Base-by-base conservation (phyloP, 192 early-diverging fungal genomes). In the Mortierella claussenii region DNA sequence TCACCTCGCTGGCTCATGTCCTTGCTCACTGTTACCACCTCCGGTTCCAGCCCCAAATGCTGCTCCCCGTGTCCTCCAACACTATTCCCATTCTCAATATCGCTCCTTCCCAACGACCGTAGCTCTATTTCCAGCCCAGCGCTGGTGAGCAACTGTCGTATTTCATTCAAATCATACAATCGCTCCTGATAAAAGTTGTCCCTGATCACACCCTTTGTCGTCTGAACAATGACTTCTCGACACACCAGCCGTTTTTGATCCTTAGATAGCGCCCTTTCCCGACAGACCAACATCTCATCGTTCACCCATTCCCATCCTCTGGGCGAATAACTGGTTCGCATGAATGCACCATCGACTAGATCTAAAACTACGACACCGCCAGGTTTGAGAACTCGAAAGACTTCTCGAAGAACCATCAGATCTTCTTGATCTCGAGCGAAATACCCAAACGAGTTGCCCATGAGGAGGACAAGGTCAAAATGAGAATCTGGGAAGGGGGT, bases 371-470 rank as follows among this genome's bases (percentile, higher is more conserved):
- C 10, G 2, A 49, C 21, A 3, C 47, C 47, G 13, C 85, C 85
- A 2, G 87, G 88, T n/a, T 31, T 53, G 7, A 89, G 68, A 11
- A 87, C 79, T 0, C 89, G 69, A 21, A 51, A 44, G 27, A 86
- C 64, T 61, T 90, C 89, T 26, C 37, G 57, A 43, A 90, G 63
- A 8, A 90, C 74, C 13, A 26, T 26, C 23, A 49, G 9, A 24
- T 49, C 47, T 26, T 49, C 47, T n/a, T 86, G 67, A 24, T 88
- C 86, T n/a, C 67, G 76, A 26, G 84, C 50, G 74, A 89, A 89
- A 66, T 90, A 90, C 7, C 89, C 89, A 80, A 90, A 90, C 8
- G 87, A 85, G 68, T 90, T 90, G 3, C 89, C 89, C 84, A 90
- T 82, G 7, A 88, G 34, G 42, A 90, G 31, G 15, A 90, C 79